Evolutionary conservation across 257 asterid species (phyloP), one percentile per base, ranked within the genome.

Genomic region (Paraleonurus japonicus): DNA sequence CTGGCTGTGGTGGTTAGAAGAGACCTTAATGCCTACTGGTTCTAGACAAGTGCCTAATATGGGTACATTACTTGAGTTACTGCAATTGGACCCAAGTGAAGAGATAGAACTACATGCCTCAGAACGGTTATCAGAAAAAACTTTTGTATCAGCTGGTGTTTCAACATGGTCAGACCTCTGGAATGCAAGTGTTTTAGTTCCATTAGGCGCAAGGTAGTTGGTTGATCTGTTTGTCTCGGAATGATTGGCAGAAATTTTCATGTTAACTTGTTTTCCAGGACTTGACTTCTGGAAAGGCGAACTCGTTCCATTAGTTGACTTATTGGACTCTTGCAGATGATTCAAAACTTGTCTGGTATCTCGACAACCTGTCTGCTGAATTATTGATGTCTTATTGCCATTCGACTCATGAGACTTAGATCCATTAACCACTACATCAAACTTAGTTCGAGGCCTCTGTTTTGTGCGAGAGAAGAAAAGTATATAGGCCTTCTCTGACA

Each of bases 391-490:
- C 78, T 71, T 76, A 67, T 53, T 64, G 75, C 87, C 94, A 78
- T 89, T 89, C 43, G 87, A 70, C 75, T 81, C 88, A 19, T 79
- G 80, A 61, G 81, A 69, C 81, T 81, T 89, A 24, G 79, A 79
- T 73, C 90, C 95, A 88, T 88, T 89, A 48, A 83, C 76, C 65
- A 73, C 78, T 66, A 58, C 70, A 69, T 86, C 86, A 47, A 79
- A 70, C 76, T 80, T 84, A 75, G 80, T 43, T 64, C 67, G 85
- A 35, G 89, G 87, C 86, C 95, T 92, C 80, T 88, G 98, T 74
- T 95, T 88, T 59, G 89, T 79, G 63, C 99, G 98, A 77, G 94
- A 82, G 76, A 83, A 92, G 88, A 92, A 95, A 68, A 95, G 98
- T 51, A 95, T 85, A 79, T 95, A 92, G 76, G 77, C 98, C 83